These are phyloP conservation scores for Torulaspora franciscae DNA, from an alignment of 805 yeast species.

Conservation along the genomic window DNA sequence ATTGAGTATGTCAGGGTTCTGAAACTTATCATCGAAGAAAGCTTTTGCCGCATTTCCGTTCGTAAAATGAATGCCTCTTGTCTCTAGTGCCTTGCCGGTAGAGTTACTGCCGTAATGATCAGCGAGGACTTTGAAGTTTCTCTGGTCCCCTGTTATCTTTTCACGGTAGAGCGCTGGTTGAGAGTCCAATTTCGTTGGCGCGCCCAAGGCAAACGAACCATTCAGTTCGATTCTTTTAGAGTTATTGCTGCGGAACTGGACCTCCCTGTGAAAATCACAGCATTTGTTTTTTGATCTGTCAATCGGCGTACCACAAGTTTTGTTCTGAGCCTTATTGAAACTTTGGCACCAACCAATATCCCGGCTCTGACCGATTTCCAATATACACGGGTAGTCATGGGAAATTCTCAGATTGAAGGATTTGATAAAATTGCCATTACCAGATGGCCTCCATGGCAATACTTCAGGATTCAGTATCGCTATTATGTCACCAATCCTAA, in stretches of 20 bases:
- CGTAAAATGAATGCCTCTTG: constrained; percentile 36
- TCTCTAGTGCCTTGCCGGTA: constrained; percentile 25
- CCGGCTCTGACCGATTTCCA: constrained; percentile 70
- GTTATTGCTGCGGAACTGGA: constrained; percentile 46
- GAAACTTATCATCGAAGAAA: constrained; percentile 47
- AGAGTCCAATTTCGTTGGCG: constrained; percentile 47
- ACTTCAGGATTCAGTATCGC: constrained; percentile 72
- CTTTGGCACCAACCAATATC: constrained; percentile 66
- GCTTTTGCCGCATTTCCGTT: constrained; percentile 43
- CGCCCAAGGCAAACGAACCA: constrained; percentile 50
- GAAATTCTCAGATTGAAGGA: constrained; percentile 55
- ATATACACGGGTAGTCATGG: constrained; percentile 46
- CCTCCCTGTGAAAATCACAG: constrained; percentile 71
- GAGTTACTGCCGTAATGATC: constrained; percentile 3
- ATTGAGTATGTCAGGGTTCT: constrained; percentile 43
- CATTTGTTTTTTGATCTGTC: constrained; percentile 48
- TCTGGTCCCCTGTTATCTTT: constrained; percentile 1
- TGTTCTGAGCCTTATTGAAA: constrained; percentile 43
- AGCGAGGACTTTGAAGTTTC: constrained; percentile 11
- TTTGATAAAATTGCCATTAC: constrained; percentile 22
- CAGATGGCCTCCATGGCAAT: constrained; percentile 37
- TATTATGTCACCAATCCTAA: constrained; percentile 68
- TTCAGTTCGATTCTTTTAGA: constrained; percentile 75
- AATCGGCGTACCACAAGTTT: constrained; percentile 56
- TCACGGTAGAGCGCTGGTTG: constrained; percentile 42